Conservation (phyloP, 73 alveolate genomes). For the Tetrahymena malaccensis region DNA sequence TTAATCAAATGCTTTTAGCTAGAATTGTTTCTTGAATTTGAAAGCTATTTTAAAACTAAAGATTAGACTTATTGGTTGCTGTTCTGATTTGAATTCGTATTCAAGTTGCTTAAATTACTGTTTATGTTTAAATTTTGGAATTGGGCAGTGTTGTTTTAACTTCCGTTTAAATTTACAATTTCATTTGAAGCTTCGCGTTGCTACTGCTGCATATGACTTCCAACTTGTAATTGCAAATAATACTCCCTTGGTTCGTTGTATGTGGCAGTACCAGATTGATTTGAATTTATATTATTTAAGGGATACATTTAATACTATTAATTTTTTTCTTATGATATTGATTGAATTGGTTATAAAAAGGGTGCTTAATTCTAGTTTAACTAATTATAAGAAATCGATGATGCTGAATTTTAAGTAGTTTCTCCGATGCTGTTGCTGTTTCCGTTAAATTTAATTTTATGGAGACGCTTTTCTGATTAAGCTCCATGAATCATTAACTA, state of each 20-base stretch:
- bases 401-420: background rate
- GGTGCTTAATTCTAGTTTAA: background rate
- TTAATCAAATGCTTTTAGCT: background rate
- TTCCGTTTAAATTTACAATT: background rate
- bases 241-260: background rate
- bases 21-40: background rate
- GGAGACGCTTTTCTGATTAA: background rate
- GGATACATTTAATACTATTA: background rate
- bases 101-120: background rate
- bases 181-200: background rate
- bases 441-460: background rate
- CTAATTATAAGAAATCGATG: background rate
- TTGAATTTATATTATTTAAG: background rate
- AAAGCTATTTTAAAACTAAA: background rate
- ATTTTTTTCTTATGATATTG: background rate
- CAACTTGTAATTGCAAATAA: background rate
- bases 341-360: background rate
- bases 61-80: background rate
- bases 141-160: background rate
- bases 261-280: background rate
- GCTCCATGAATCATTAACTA: background rate
- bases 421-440: background rate
- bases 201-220: background rate
- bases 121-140: background rate
- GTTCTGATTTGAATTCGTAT: background rate